Conservation (phyloP, 352 stramenopile genomes). For the Phytophthora rubi region DNA sequence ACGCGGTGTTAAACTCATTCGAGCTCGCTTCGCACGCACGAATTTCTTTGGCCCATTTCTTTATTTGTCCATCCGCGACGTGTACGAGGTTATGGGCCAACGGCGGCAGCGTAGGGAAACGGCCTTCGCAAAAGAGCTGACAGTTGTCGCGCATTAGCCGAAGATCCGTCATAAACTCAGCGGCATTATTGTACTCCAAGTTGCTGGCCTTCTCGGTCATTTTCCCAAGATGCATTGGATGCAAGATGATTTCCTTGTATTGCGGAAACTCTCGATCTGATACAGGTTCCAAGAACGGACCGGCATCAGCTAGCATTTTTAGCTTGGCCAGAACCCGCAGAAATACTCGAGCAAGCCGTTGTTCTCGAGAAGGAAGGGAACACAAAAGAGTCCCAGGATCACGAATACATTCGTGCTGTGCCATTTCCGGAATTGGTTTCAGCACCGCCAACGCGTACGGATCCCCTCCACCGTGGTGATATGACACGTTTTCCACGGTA, state of each 20-base stretch:
- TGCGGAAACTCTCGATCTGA: slow-evolving; percentile 82
- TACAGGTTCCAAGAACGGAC: slow-evolving; percentile 81
- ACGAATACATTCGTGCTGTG: slow-evolving; percentile 37
- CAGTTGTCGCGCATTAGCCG: slow-evolving; percentile 82
- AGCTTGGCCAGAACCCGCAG: slow-evolving; percentile 70
- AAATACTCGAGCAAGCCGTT: slow-evolving; percentile 67
- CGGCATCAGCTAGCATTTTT: slow-evolving; percentile 62
- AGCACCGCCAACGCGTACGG: slow-evolving; percentile 76
- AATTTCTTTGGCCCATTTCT: slow-evolving; percentile 76
- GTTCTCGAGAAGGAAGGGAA: slow-evolving; percentile 61
- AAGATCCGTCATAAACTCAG: slow-evolving; percentile 70
- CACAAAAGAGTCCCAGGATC: slow-evolving; percentile 55
- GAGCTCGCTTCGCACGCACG: slow-evolving; percentile 50
- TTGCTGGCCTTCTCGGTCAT: slow-evolving; percentile 62
- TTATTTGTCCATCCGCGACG: slow-evolving; percentile 68
- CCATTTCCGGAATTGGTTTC: slow-evolving; percentile 43
- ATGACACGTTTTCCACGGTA: slow-evolving; percentile 67
- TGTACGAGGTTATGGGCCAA: slow-evolving; percentile 75
- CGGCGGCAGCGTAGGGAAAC: slow-evolving; percentile 77
- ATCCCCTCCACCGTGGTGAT: slow-evolving; percentile 82
- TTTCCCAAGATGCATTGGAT: slow-evolving; percentile 76
- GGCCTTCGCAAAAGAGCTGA: slow-evolving; percentile 78
- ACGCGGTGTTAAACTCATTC: slow-evolving; percentile 12
- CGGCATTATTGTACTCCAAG: slow-evolving; percentile 59
- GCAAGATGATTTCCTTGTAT: slow-evolving; percentile 84